Evolutionary conservation across 768 basidiomycete genomes (phyloP), one percentile per base, ranked within the genome.

Genomic region (Bullera alba): DNA sequence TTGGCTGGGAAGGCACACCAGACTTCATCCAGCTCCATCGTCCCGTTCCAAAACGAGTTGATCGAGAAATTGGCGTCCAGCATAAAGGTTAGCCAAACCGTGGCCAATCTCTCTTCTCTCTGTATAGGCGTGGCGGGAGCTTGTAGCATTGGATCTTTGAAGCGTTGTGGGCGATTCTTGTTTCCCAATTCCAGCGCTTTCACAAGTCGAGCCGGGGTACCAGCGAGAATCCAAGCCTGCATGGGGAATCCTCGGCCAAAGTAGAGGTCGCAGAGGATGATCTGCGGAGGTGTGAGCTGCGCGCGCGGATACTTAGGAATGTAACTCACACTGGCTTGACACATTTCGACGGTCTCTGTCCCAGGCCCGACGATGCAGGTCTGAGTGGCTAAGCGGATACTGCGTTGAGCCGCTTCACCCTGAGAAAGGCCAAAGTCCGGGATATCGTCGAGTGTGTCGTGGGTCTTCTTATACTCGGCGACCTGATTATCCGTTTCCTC

Each of bases 21-120:
- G 16, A 65, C 50, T 25, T 71, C 67, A 17, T 48, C 48, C 2
- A 60, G 23, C 26, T 56, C 38, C 28, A 70, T 53, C 12, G 53
- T 48, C 2, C 56, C 56, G 7, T 52, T 43, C 63, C 62, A 71
- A 28, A 48, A 50, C 10, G 57, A 48, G 34, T 63, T 57, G 8
- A 63, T 26, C 12, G 54, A 50, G 36, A 57, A 56, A 15, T 56
- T 54, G 16, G 66, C 45, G 42, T 71, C 70, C 21, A 49, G 37
- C 10, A 63, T 36, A 38, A 64, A 63, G 0, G 62, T 58, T 38
- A 58, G 48, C 70, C 70, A 71, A 12, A 59, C 44, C 3, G 61
- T 56, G n/a, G 55, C 56, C 2, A 63, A 29, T 37, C 70, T 50
- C 37, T 67, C 65, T 51, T 71, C 61, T 14, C 64, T 50, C 16